Evolutionary conservation across 176 grass and related monocot species (phyloP).

Genomic region (Avena insularis): DNA sequence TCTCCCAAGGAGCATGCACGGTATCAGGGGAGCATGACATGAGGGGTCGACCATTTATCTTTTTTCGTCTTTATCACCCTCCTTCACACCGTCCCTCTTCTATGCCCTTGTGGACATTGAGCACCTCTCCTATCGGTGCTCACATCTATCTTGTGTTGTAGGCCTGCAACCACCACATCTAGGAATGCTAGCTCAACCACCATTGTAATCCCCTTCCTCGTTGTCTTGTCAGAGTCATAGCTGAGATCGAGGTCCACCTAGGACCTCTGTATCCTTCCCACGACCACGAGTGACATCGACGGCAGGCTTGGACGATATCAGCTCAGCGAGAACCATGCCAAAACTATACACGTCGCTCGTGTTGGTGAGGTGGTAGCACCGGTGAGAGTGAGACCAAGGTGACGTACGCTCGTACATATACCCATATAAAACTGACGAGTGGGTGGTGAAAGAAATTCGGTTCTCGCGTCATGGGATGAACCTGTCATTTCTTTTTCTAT

Average conservation of each 20-base stretch:
- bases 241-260: slow-evolving; percentile 58
- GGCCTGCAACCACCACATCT: slow-evolving; percentile 36
- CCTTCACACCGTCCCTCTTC: background rate
- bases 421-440: too few relatives aligned
- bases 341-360: slow-evolving; percentile 88
- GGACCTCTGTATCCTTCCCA: slow-evolving; percentile 60
- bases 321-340: slow-evolving; percentile 69
- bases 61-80: slow-evolving; percentile 17
- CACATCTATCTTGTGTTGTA: slow-evolving; percentile 79
- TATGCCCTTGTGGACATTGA: slow-evolving; percentile 40
- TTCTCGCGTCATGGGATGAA: too few relatives aligned
- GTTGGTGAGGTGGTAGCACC: slow-evolving; percentile 81
- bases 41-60: background rate
- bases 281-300: slow-evolving; percentile 62
- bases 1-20: slow-evolving; percentile 58
- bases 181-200: slow-evolving; percentile 75
- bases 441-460: too few relatives aligned
- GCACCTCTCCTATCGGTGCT: slow-evolving; percentile 69
- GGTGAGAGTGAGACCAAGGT: slow-evolving; percentile 10
- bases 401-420: too few relatives aligned
- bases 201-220: slow-evolving; percentile 61
- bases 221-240: slow-evolving; percentile 47
- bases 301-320: slow-evolving; percentile 79
- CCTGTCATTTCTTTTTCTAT: too few relatives aligned
- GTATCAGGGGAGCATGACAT: slow-evolving; percentile 52